Percentiles rank a stretch among this genome's conserved stretches.
phyloP scores from a whole-genome alignment of 2,329 filamentous ascomycete species.

The Calonectria crousiana region DNA sequence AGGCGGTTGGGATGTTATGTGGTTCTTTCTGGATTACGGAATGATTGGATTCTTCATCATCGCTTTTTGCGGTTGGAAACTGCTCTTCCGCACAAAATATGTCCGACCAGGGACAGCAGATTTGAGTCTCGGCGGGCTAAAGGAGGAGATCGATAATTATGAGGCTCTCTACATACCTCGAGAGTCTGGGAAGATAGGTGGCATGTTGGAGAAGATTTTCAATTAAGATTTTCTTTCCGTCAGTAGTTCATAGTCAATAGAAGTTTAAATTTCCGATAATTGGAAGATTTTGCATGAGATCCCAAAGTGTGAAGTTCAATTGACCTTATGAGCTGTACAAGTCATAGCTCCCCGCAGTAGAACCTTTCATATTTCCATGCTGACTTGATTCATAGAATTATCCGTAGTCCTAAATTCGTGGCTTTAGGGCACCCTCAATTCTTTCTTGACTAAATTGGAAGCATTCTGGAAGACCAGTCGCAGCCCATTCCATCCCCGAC shows the following conservation, averaged over 20 bases:
- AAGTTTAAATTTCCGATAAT: background rate
- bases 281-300: background rate
- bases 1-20: slow-evolving; percentile 30
- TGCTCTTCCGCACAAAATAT: slow-evolving; percentile 25
- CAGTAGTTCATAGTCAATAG: background rate
- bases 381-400: background rate
- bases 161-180: slow-evolving; percentile 19
- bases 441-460: background rate
- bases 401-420: background rate
- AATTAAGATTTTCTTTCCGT: background rate
- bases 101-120: slow-evolving; percentile 29
- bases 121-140: slow-evolving; percentile 26
- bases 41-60: slow-evolving; percentile 29
- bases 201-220: background rate
- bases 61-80: slow-evolving; percentile 24
- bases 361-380: background rate
- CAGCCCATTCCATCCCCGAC: background rate
- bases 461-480: background rate
- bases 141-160: slow-evolving; percentile 34
- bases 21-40: slow-evolving; percentile 30
- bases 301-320: background rate
- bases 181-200: background rate
- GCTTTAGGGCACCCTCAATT: background rate
- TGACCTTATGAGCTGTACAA: background rate
- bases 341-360: background rate